These are phyloP conservation scores for Ambrosia trifida DNA, from an alignment of 129 eudicot species.

Conservation along the genomic window DNA sequence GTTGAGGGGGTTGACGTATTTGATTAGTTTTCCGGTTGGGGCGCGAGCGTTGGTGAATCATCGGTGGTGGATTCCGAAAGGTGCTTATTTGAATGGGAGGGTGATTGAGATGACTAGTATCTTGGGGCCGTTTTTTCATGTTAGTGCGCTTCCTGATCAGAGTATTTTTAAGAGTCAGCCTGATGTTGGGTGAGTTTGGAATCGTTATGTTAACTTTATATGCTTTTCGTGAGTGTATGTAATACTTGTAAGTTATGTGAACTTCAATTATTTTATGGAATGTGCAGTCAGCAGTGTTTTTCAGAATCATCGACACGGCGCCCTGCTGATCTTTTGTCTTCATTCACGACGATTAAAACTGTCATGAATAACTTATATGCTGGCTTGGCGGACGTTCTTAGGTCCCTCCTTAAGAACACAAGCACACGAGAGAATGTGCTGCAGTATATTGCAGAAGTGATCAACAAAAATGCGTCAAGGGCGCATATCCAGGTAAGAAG, in stretches of 20 bases:
- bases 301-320: slow-evolving; percentile 82
- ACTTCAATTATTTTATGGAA: slow-evolving; percentile 20
- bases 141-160: slow-evolving; percentile 94
- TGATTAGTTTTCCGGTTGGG: slow-evolving; percentile 74
- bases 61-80: slow-evolving; percentile 89
- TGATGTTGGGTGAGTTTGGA: slow-evolving; percentile 84
- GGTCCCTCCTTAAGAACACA: slow-evolving; percentile 70
- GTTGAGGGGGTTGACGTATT: slow-evolving; percentile 69
- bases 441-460: slow-evolving; percentile 75
- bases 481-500: slow-evolving; percentile 73
- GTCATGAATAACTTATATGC: slow-evolving; percentile 86
- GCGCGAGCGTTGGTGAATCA: slow-evolving; percentile 80
- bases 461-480: slow-evolving; percentile 85
- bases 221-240: neutral
- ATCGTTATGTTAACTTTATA: neutral
- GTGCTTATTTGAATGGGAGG: slow-evolving; percentile 75
- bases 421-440: slow-evolving; percentile 85
- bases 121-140: slow-evolving; percentile 94
- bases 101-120: slow-evolving; percentile 93
- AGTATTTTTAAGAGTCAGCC: slow-evolving; percentile 77
- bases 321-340: slow-evolving; percentile 87
- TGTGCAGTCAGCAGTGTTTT: slow-evolving; percentile 86
- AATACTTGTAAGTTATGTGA: neutral
- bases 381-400: slow-evolving; percentile 75
- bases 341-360: slow-evolving; percentile 80